Conservation (phyloP, 768 basidiomycete species). For the Tricholomella constricta region DNA sequence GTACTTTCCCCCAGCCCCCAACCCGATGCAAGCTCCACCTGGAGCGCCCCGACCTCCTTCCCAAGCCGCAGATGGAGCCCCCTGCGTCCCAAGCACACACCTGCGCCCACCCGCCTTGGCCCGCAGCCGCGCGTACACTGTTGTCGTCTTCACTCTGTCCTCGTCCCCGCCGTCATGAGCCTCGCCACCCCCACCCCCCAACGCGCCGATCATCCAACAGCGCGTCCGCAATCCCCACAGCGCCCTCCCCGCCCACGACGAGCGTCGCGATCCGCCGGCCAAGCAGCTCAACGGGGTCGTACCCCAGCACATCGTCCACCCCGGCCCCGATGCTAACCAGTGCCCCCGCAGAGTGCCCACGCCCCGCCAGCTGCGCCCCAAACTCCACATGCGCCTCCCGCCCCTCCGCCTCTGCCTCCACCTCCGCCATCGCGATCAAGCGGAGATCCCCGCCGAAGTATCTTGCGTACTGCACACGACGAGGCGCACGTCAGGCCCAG, state of each 20-base stretch:
- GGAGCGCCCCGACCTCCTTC: constrained; percentile 50
- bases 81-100: constrained; percentile 25
- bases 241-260: constrained; percentile 25
- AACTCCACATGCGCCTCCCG: too few relatives aligned
- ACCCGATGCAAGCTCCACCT: constrained; percentile 15
- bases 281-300: constrained; percentile 52
- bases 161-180: constrained; percentile 16
- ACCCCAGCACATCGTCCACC: constrained; percentile 67
- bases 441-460: constrained; percentile 94
- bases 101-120: constrained; percentile 37
- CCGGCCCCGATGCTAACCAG: constrained; percentile 53
- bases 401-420: constrained; percentile 86
- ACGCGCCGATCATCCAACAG: constrained; percentile 12
- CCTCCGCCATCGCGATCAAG: constrained; percentile 97
- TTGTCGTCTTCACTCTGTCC: constrained; percentile 21
- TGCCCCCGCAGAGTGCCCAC: constrained; percentile 37
- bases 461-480: constrained; percentile 94
- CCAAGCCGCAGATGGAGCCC: constrained; percentile 43
- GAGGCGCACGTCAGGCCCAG: background rate
- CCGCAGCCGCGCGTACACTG: constrained; percentile 37
- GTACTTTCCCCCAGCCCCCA: background rate
- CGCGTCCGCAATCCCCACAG: constrained; percentile 14
- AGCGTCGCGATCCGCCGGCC: constrained; percentile 48
- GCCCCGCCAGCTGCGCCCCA: constrained; percentile 52
- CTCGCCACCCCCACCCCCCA: constrained; percentile 24